A percentile compares a stretch with the other conserved stretches of the same genome.
Conservation (phyloP, 371 early-diverging fungal genomes). For the Rhizopus sp. region DNA sequence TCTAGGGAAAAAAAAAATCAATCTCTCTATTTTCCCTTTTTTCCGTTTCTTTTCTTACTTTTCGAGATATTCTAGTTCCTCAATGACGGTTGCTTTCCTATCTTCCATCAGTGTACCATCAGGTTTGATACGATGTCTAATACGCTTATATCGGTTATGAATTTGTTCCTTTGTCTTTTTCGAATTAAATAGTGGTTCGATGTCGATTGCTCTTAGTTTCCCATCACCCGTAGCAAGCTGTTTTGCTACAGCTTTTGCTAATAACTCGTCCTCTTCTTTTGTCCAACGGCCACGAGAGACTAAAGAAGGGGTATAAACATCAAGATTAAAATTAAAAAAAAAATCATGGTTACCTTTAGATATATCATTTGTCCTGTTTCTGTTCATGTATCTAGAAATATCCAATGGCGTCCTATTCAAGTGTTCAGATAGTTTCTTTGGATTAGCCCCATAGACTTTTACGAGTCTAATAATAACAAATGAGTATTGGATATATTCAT, state of each 20-base stretch:
- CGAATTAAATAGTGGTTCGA: constrained; percentile 5
- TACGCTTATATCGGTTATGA: constrained; percentile 6
- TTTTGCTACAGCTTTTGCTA: constrained; percentile 1
- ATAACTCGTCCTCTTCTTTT: constrained; percentile 7
- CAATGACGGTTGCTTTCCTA: constrained; percentile 8
- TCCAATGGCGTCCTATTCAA: constrained; percentile 16
- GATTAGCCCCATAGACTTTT: constrained; percentile 10
- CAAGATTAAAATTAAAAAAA: background rate
- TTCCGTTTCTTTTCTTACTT: constrained; percentile 5
- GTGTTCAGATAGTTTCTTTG: background rate
- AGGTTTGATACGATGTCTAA: constrained; percentile 13
- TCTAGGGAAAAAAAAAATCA: constrained; percentile 23
- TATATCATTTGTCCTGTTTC: background rate
- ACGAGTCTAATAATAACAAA: constrained; percentile 4
- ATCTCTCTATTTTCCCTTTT: constrained; percentile 2
- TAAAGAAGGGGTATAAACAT: background rate
- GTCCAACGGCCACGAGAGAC: constrained; percentile 9
- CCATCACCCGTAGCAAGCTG: background rate
- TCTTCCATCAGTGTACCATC: constrained; percentile 12
- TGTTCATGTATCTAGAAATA: background rate
- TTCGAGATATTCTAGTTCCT: constrained; percentile 17
- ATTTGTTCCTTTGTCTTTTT: constrained; percentile 10
- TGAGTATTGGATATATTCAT: background rate
- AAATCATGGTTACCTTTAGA: background rate
- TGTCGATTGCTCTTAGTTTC: background rate